A percentile compares a stretch with the other conserved stretches of the same genome.
phyloP scores from a whole-genome alignment of 208 protist species.

The Crithidia bombi region DNA sequence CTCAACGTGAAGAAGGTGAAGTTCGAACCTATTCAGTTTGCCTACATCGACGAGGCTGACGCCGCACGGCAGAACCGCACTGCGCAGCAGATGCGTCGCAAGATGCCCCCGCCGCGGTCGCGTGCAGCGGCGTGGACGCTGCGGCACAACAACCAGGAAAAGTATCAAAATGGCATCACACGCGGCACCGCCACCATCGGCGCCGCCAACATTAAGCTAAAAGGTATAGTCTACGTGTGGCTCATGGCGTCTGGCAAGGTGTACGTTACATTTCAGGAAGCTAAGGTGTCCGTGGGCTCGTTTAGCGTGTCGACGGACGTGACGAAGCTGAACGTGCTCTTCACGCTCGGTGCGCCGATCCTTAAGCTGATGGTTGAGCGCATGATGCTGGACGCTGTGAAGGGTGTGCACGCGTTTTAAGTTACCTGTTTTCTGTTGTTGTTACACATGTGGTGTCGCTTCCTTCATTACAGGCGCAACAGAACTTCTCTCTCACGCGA shows the following conservation, averaged over 20 bases:
- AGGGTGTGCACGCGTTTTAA: conserved; percentile 21
- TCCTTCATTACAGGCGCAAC: no score
- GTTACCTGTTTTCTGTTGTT: conserved; percentile 2
- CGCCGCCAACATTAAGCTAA: conserved; percentile 25
- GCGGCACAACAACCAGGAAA: background rate
- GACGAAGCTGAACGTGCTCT: conserved; percentile 47
- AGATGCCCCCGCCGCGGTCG: conserved; percentile 3
- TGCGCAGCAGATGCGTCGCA: conserved; percentile 1
- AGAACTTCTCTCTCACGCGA: background rate
- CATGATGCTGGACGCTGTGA: conserved; percentile 17
- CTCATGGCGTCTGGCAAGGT: conserved; percentile 32
- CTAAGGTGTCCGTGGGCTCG: conserved; percentile 42
- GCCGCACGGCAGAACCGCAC: conserved; percentile 36
- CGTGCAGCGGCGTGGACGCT: conserved; percentile 11
- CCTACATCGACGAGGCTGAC: conserved; percentile 55
- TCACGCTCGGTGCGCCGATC: conserved; percentile 50
- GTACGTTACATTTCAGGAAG: conserved; percentile 24
- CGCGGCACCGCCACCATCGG: conserved; percentile 29
- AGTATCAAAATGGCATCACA: conserved; percentile 38
- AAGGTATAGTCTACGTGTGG: conserved; percentile 24
- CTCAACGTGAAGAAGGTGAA: conserved; percentile 41
- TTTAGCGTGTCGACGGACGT: conserved; percentile 55
- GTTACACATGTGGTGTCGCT: conserved; percentile 12
- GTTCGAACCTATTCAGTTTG: conserved; percentile 57
- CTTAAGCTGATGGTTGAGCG: conserved; percentile 46